These are phyloP conservation scores for Drechslera avenae DNA, from an alignment of 2,329 filamentous ascomycete species.

Conservation along the genomic window DNA sequence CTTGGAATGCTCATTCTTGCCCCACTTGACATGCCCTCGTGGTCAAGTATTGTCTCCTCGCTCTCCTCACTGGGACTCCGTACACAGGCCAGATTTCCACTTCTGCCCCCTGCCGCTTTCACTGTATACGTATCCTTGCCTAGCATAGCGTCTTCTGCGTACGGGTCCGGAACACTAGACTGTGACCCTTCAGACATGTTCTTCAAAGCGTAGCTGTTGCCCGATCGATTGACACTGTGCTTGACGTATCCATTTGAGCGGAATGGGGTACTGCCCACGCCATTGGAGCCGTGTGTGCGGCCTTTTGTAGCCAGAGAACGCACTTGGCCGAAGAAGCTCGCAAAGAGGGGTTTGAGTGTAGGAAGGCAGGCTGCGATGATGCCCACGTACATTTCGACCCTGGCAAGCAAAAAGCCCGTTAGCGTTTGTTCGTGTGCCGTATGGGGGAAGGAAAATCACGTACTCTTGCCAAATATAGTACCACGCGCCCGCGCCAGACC, in stretches of 20 bases:
- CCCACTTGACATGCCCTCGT: conserved; percentile 4
- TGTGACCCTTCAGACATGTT: conserved; percentile 14
- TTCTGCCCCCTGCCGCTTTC: conserved; percentile 8
- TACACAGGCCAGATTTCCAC: neutral
- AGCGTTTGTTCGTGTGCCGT: neutral
- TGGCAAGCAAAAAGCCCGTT: conserved; percentile 8
- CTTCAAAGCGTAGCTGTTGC: conserved; percentile 17
- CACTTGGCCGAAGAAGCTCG: conserved; percentile 29
- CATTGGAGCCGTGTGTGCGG: conserved; percentile 13
- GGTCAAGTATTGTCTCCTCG: conserved; percentile 7
- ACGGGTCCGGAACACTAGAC: conserved; percentile 13
- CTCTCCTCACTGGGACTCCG: conserved; percentile 1
- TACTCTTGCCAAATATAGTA: conserved; percentile 39
- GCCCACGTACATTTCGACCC: conserved; percentile 41
- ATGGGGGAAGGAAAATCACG: neutral
- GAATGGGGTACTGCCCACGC: conserved; percentile 16
- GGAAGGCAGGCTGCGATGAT: conserved; percentile 39
- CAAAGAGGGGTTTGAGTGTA: conserved; percentile 36
- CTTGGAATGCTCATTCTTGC: conserved; percentile 14
- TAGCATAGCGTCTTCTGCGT: conserved; percentile 17
- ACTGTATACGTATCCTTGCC: conserved; percentile 18
- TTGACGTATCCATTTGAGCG: conserved; percentile 27
- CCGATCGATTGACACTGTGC: conserved; percentile 10
- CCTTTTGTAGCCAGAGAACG: conserved; percentile 28
- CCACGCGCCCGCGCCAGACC: conserved; percentile 30